These are phyloP conservation scores for Solanum habrochaites DNA, from an alignment of 257 asterid genomes.

Conservation along the genomic window DNA sequence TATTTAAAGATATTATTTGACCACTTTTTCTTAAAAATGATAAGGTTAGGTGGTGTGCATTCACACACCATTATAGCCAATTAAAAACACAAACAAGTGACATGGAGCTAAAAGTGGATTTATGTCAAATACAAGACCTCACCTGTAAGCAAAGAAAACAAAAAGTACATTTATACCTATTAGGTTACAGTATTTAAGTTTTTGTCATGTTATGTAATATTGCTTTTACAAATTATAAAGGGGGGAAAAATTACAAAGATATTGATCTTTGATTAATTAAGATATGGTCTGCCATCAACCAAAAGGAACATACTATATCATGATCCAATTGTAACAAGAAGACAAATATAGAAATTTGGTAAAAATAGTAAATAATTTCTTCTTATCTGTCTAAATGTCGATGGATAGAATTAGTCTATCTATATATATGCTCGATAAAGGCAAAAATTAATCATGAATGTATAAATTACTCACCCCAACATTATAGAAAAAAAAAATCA, in stretches of 20 bases:
- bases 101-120: background rate
- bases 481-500: background rate
- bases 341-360: background rate
- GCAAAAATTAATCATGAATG: background rate
- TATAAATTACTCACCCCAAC: background rate
- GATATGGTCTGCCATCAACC: constrained; percentile 11
- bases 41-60: background rate
- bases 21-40: background rate
- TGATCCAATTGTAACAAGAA: background rate
- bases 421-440: background rate
- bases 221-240: background rate
- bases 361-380: background rate
- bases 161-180: background rate
- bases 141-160: background rate
- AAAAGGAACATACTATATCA: background rate
- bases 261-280: background rate
- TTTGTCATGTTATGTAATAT: background rate
- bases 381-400: background rate
- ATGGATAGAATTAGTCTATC: background rate
- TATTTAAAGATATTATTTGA: background rate
- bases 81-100: background rate
- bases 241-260: background rate
- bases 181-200: background rate
- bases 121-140: background rate
- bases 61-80: background rate